These are phyloP conservation scores for Xylariaceae sp. DNA, from an alignment of 2,329 filamentous ascomycete genomes.

Conservation along the genomic window DNA sequence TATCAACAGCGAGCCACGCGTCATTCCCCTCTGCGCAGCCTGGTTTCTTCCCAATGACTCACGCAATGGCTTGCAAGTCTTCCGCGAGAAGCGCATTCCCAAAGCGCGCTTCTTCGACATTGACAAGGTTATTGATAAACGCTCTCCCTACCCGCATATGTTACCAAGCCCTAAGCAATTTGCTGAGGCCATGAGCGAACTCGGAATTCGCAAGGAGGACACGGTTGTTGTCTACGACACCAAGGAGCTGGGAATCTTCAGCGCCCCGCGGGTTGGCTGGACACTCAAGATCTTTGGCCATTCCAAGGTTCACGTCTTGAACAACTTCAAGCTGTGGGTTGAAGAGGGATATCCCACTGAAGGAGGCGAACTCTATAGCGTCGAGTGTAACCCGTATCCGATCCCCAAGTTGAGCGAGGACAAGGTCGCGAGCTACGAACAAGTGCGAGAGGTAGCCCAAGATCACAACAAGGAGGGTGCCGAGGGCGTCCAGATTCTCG, in stretches of 20 bases:
- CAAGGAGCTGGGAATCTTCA: constrained; percentile 88
- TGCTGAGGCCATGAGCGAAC: constrained; percentile 78
- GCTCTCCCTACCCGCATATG: constrained; percentile 94
- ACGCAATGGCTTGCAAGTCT: constrained; percentile 77
- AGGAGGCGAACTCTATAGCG: constrained; percentile 67
- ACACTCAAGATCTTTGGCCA: constrained; percentile 90
- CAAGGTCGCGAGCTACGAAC: constrained; percentile 75
- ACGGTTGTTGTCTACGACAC: constrained; percentile 92
- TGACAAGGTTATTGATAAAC: constrained; percentile 82
- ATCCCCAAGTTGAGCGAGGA: constrained; percentile 56
- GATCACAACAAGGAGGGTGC: constrained; percentile 78
- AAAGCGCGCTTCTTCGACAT: constrained; percentile 94
- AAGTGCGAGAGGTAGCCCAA: constrained; percentile 71
- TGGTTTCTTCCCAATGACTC: constrained; percentile 97
- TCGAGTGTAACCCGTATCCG: constrained; percentile 61
- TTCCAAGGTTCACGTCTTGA: constrained; percentile 78
- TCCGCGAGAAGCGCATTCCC: constrained; percentile 78
- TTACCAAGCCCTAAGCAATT: constrained; percentile 78
- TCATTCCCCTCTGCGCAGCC: constrained; percentile 84
- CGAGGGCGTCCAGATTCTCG: constrained; percentile 81
- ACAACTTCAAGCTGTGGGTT: constrained; percentile 95
- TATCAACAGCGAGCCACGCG: constrained; percentile 75
- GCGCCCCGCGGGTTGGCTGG: constrained; percentile 90
- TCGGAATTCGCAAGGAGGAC: constrained; percentile 85
- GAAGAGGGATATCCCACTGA: constrained; percentile 78